Base-by-base conservation (phyloP, 768 basidiomycete species). In the Phylloporus sp. region DNA sequence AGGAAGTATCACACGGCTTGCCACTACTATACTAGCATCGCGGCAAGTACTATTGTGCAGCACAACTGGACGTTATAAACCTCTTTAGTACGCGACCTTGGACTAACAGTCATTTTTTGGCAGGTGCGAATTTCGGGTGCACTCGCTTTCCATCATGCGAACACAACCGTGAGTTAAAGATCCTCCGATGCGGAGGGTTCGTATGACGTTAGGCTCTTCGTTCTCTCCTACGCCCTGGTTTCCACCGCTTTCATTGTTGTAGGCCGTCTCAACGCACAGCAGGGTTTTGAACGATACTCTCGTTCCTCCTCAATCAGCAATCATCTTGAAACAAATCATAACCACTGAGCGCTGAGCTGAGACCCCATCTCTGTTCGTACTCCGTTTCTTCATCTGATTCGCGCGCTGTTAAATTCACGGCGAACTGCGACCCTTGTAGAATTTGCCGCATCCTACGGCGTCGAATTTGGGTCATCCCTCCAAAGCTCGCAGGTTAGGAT, bases 381-480 rank as follows among this genome's bases (percentile, higher is more conserved):
- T 49, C 54, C 50, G 29, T 57, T 49, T 55, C 54, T 57, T 50
- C 44, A 41, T 50, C 40, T 52, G 60, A 62, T 65, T 39, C 57
- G 50, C 57, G n/a, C 49, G 16, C 28, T 24, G 50, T 57, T 35
- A 28, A 40, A 40, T 59, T 48, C 57, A 38, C 28, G 16, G 48
- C 26, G 41, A 49, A 49, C 18, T 27, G 24, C 35, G 13, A 36
- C 59, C 48, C 52, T n/a, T 50, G 40, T 44, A 52, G 46, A 5
- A 22, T 18, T n/a, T 35, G 45, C 38, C 43, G 35, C 43, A 35
- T 40, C 23, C 34, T 7, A 15, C 27, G 13, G 22, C 20, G 42
- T 49, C 32, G 43, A 20, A 38, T 32, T 53, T 31, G 42, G 49
- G 41, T 41, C 8, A 31, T 16, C 20, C 26, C 27, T 42, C 34